Evolutionary conservation across 805 yeast genomes (phyloP), one percentile per base, ranked within the genome.

Genomic region (Ascoidea tarda): DNA sequence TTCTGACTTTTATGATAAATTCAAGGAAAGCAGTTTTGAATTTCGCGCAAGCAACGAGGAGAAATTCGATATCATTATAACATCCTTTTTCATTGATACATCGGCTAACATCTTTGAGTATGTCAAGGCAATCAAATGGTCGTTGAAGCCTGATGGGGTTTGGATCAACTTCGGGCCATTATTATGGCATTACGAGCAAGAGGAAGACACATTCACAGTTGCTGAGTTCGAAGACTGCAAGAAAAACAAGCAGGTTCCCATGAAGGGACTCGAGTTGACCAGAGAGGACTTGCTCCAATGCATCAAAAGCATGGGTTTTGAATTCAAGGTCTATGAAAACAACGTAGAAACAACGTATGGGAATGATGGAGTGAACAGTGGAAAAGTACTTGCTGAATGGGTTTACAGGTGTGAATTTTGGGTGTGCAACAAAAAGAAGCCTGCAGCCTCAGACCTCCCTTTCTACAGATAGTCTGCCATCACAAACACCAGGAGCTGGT

Each of bases 81-180:
- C 86, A 0, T 72, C 79, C 55, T 82, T 76, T 62, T 82, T 82
- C 60, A 58, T 82, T n/a, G 87, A 82, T 56, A 81, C 87, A 0
- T 77, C 86, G 0, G 62, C 75, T 5, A 79, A 81, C 60, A 63
- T 81, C 32, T 70, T 81, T 10, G 85, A 81, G 49, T 81, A 81
- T 57, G 46, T 82, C 46, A 69, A 68, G 50, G 66, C 82, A 0
- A 70, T 82, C 1, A 62, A 66, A 46, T 69, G 76, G 58, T 69
- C 76, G 31, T 58, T 81, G 53, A 67, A 69, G 42, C 60, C 62
- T 0, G 66, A 64, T 16, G 87, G 84, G 0, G 52, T 65, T 16
- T 82, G 87, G 87, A 65, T 81, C 32, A 81, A 82, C 59, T 76
- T 79, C 60, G 89, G 89, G 0, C 88, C 87, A 0, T 64, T 82